phyloP scores from a whole-genome alignment of 2,329 filamentous ascomycete genomes.

The Aspergillus versicolor region DNA sequence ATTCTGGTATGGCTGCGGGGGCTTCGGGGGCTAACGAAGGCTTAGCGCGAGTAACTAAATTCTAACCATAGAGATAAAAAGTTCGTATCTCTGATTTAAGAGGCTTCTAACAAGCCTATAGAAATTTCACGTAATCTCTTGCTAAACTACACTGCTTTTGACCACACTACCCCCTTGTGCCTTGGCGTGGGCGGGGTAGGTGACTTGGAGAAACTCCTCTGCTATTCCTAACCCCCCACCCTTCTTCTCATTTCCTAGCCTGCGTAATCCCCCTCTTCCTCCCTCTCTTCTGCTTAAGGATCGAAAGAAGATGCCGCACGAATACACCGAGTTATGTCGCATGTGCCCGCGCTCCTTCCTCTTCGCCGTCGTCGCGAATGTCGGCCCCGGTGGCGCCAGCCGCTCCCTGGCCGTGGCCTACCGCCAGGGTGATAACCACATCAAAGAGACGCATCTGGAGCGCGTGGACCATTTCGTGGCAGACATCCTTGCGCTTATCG shows the following conservation, averaged over 20 bases:
- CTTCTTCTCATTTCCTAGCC: too few relatives aligned
- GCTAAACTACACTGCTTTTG: too few relatives aligned
- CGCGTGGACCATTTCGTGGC: slow-evolving; percentile 6
- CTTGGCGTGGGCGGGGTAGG: too few relatives aligned
- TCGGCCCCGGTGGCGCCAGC: slow-evolving; percentile 12
- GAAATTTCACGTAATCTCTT: too few relatives aligned
- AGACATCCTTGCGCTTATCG: slow-evolving; percentile 15
- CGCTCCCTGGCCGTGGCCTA: slow-evolving; percentile 18
- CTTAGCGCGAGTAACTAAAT: too few relatives aligned
- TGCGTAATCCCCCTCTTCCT: background rate
- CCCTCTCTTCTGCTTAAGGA: background rate
- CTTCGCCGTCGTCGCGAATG: slow-evolving; percentile 16
- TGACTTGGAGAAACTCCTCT: too few relatives aligned
- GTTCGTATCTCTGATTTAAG: too few relatives aligned
- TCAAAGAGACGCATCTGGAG: background rate
- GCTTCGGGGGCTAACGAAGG: too few relatives aligned
- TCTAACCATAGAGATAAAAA: too few relatives aligned
- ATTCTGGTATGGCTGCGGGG: too few relatives aligned
- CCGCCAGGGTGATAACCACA: slow-evolving; percentile 12
- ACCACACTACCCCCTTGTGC: too few relatives aligned
- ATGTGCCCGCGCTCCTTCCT: slow-evolving; percentile 14
- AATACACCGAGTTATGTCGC: background rate
- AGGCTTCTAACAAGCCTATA: background rate
- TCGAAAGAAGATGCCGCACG: background rate
- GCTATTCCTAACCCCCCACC: too few relatives aligned